A percentile compares a stretch with the other conserved stretches of the same genome.
Conservation (phyloP, 805 yeast genomes). For the Barnettozyma vustinii region DNA sequence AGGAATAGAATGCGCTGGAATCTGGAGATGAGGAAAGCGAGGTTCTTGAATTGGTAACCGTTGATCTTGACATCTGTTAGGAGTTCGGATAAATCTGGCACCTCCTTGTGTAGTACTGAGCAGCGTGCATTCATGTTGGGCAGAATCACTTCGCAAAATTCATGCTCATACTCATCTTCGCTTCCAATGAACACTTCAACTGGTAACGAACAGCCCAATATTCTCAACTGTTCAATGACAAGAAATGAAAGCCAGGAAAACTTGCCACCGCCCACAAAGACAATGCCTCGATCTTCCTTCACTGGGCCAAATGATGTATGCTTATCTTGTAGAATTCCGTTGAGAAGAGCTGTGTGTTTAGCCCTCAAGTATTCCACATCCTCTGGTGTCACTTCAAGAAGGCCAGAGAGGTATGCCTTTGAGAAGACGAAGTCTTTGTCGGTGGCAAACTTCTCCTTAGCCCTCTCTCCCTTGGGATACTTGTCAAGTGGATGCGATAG, state of each 20-base stretch:
- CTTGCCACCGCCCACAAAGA: conserved; percentile 70
- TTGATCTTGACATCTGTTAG: conserved; percentile 39
- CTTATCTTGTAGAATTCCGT: conserved; percentile 28
- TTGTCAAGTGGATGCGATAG: conserved; percentile 34
- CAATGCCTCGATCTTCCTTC: conserved; percentile 48
- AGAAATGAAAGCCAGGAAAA: conserved; percentile 66
- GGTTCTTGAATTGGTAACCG: conserved; percentile 60
- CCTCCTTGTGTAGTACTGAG: conserved; percentile 51
- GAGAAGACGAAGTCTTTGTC: conserved; percentile 39
- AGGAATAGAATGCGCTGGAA: conserved; percentile 64
- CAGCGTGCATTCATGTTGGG: conserved; percentile 61
- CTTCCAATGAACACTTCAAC: conserved; percentile 68
- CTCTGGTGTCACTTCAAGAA: conserved; percentile 36
- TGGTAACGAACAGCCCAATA: conserved; percentile 58
- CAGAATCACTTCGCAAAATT: conserved; percentile 53
- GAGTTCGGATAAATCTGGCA: conserved; percentile 44
- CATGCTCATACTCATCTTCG: conserved; percentile 59
- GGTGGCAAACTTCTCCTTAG: conserved; percentile 37
- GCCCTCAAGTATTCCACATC: conserved; percentile 31
- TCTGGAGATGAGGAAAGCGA: conserved; percentile 62
- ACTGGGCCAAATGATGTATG: conserved; percentile 4
- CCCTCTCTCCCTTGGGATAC: conserved; percentile 37
- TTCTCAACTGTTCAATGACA: conserved; percentile 55
- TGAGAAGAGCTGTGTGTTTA: conserved; percentile 34
- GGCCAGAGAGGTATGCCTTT: conserved; percentile 38